These are phyloP conservation scores for Russula griseocarnosa DNA, from an alignment of 768 basidiomycete genomes.

Conservation along the genomic window DNA sequence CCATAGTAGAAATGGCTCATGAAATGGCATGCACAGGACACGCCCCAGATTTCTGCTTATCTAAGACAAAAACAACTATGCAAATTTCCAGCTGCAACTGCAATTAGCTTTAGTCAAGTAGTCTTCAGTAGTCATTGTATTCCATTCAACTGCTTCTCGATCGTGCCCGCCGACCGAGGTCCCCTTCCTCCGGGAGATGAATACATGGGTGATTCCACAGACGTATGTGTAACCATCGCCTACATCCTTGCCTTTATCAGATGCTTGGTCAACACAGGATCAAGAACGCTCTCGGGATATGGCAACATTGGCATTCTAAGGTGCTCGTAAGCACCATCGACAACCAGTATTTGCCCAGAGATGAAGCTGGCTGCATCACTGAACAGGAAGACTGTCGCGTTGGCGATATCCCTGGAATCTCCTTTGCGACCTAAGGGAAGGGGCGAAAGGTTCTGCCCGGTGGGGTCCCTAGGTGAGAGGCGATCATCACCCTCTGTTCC, in stretches of 20 bases:
- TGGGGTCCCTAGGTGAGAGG: conserved; percentile 36
- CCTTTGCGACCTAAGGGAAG: conserved; percentile 28
- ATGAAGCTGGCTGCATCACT: conserved; percentile 41
- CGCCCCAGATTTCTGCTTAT: background rate
- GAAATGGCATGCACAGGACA: background rate
- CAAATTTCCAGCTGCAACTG: too few species aligned
- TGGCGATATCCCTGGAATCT: conserved; percentile 36
- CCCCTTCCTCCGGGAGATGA: background rate
- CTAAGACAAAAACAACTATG: background rate
- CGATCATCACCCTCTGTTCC: conserved; percentile 73
- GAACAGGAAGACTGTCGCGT: conserved; percentile 40
- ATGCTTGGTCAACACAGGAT: conserved; percentile 26
- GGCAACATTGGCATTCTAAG: conserved; percentile 26
- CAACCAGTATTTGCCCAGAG: conserved; percentile 39
- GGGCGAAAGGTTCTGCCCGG: background rate
- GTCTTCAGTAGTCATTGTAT: background rate
- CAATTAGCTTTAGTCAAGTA: background rate
- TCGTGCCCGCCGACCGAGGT: background rate
- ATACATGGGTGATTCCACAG: background rate
- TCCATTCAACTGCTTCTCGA: background rate
- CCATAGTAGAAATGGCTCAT: background rate
- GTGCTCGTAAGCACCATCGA: conserved; percentile 31
- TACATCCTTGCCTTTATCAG: conserved; percentile 29
- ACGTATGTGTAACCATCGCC: background rate
- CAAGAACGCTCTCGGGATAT: conserved; percentile 31